Base-by-base conservation (phyloP, 345 rosid species). In the Garcia nutans region DNA sequence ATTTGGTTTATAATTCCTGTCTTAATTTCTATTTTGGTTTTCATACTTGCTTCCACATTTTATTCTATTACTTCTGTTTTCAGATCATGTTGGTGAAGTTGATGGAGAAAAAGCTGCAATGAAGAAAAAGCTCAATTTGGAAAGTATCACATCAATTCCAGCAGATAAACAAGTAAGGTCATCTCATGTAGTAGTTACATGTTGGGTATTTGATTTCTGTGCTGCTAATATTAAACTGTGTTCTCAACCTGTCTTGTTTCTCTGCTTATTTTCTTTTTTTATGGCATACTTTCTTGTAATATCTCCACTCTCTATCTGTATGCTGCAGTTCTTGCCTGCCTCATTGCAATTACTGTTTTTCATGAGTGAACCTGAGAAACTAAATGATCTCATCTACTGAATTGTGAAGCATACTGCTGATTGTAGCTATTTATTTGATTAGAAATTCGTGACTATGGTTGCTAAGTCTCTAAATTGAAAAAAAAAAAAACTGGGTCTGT, bases 151-250 rank as follows among this genome's bases (percentile, higher is more conserved):
- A 37, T 37, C 41, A 10, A 55, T 60, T 55, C 56, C 83, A 6
- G 70, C 68, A 7, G 85, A 79, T 15, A 84, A 26, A 70, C 58
- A 28, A 55, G 91, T 90, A 78, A 85, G 90, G 75, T 58, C 26
- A 56, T 11, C 26, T 42, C 56, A 37, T 58, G 13, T 67, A 23
- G 13, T 67, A 23, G 26, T 16, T 22, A 23, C 11, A 41, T 37
- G 5, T n/a, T 10, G 7, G 17, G 10, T 33, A 17, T 24, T 41
- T 65, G 15, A 7, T 65, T 19, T 41, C 8, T 1, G 41, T 33
- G 41, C 8, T 33, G 49, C 49, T 37, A 37, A 65, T 2, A 17
- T 17, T 44, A n/a, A 26, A 26, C 37, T 54, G 6, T 17, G 19
- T 54, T 10, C 24, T 3, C 2, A 63, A 63, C 3, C 44, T 63